Evolutionary conservation across 2,329 filamentous ascomycete genomes (phyloP), one percentile per base, ranked within the genome.

Genomic region (Exophiala aquamarina): DNA sequence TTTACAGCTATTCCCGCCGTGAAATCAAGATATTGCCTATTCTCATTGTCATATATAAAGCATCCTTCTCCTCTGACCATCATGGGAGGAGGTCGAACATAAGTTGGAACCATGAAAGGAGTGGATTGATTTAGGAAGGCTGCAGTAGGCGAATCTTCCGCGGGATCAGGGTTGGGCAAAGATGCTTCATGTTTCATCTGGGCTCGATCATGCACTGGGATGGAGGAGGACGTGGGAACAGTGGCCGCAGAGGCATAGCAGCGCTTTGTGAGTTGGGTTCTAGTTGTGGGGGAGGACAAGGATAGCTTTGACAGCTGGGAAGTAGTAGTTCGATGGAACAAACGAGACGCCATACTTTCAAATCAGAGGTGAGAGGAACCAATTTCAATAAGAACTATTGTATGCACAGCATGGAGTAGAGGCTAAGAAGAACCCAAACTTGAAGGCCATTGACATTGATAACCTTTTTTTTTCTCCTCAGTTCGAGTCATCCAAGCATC

Each of bases 1-100:
- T 92, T 96, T 65, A 98, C 93, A 13, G 93, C 93, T 64, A 98
- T 98, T 38, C 93, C 93, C 8, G 91, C 86, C 1, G 93, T 97
- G 62, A 98, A 89, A 70, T 98, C 93, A 21, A 98, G 78, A 66
- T 96, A 98, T 66, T 83, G 84, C 52, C 88, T 77, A 64, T 93
- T 87, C 71, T 96, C 90, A 29, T 92, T 72, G 66, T 98, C 93
- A 82, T 84, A 97, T 54, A 98, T 69, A 66, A 90, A 91, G 51
- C 86, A 90, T 2, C 93, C 93, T 64, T 89, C 75, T 55, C 91
- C 93, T 66, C 84, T 87, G 49, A 90, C 83, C 68, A 98, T 96
- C 63, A 97, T 87, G 2, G 90, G 89, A 35, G 87, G 79, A 39
- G 93, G 92, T 19, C 93, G 88, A 42, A 89, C 83, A 70, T 98